Evolutionary conservation across 768 basidiomycete genomes (phyloP).

Genomic region (Austroboletus eburneus): DNA sequence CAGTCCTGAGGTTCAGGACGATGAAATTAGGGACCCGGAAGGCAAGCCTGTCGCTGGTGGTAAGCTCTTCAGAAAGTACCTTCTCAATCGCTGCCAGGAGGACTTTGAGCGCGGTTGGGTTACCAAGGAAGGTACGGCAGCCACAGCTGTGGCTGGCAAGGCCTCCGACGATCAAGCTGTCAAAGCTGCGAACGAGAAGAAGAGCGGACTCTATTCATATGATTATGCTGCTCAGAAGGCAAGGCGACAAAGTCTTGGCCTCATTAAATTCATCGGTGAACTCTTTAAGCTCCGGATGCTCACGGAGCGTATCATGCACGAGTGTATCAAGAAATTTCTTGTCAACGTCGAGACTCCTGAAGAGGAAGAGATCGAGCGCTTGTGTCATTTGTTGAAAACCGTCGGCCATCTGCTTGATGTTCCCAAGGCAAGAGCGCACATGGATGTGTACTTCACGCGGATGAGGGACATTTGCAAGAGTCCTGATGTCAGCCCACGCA

Average conservation of each 20-base stretch:
- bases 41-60: conserved; percentile 92
- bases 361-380: conserved; percentile 95
- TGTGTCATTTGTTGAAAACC: conserved; percentile 89
- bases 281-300: conserved; percentile 99
- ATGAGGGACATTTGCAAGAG: conserved; percentile 82
- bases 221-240: conserved; percentile 96
- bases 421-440: conserved; percentile 73
- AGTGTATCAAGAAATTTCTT: conserved; percentile 94
- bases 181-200: conserved; percentile 61
- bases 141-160: conserved; percentile 82
- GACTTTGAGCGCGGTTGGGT: conserved; percentile 98
- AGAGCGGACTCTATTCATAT: conserved; percentile 80
- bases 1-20: conserved; percentile 82
- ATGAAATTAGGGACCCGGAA: conserved; percentile 74
- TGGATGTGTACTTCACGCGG: conserved; percentile 90
- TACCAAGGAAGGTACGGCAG: conserved; percentile 80
- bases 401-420: conserved; percentile 84
- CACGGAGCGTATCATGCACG: conserved; percentile 97
- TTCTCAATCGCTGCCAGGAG: conserved; percentile 94
- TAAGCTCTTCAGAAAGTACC: conserved; percentile 93
- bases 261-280: conserved; percentile 98
- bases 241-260: conserved; percentile 93
- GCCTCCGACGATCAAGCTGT: conserved; percentile 81
- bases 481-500: conserved; percentile 72
- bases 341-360: conserved; percentile 93